phyloP scores from a whole-genome alignment of 2,329 filamentous ascomycete species.

The Neopestalotiopsis sp. region DNA sequence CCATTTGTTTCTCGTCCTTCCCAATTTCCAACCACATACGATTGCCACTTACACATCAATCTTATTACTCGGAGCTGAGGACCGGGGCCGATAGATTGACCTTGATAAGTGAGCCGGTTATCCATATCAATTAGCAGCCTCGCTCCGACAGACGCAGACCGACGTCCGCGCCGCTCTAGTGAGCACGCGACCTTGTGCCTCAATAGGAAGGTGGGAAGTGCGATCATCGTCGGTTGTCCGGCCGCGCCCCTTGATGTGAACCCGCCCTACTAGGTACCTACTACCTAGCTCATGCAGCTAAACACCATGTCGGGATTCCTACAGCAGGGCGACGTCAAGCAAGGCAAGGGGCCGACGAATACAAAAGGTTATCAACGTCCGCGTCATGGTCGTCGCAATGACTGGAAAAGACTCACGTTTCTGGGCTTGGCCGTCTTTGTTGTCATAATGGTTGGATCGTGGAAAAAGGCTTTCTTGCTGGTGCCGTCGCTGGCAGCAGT shows the following conservation, averaged over 20 bases:
- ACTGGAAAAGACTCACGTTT: not conserved
- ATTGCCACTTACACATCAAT: not conserved
- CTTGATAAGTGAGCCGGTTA: not conserved
- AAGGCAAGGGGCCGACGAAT: not conserved
- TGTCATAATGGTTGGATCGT: conserved; percentile 4
- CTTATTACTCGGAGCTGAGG: not conserved
- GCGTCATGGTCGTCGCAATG: not conserved
- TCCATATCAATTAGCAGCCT: not conserved
- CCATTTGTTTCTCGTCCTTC: not conserved
- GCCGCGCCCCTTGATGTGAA: not conserved
- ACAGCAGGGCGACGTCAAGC: not conserved
- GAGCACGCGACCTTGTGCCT: conserved; percentile 13
- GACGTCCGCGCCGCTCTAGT: not conserved
- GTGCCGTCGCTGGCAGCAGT: not conserved
- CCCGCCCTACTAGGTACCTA: not conserved
- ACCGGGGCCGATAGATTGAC: not conserved
- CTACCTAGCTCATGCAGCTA: conserved; percentile 5
- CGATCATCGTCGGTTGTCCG: conserved; percentile 11
- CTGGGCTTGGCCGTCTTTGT: conserved; percentile 4
- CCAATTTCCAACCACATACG: not conserved
- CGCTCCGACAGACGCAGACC: not conserved
- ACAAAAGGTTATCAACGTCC: not conserved
- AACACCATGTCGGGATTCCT: conserved; percentile 1
- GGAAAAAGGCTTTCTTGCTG: conserved; percentile 10
- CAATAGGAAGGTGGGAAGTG: conserved; percentile 7